Percentiles rank a stretch among this genome's conserved stretches.
These are phyloP conservation scores for Acephala macrosclerotiorum DNA, from an alignment of 2,329 filamentous ascomycete genomes.

Conservation along the genomic window DNA sequence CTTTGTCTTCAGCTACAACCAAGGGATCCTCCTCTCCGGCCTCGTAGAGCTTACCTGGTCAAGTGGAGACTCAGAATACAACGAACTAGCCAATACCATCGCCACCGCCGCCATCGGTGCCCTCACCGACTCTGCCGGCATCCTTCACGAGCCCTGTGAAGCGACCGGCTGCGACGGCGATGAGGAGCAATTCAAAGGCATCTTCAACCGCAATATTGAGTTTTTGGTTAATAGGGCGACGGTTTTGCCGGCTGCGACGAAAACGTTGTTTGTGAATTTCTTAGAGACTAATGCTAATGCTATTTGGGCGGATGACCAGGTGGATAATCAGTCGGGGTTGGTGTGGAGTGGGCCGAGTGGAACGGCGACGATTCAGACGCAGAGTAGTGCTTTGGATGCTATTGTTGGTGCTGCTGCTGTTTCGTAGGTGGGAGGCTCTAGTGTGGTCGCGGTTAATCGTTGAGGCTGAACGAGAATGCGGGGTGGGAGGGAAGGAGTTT, in stretches of 20 bases:
- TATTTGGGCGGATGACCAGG: slow-evolving; percentile 68
- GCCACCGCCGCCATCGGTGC: slow-evolving; percentile 59
- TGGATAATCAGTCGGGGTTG: slow-evolving; percentile 62
- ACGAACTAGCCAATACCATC: slow-evolving; percentile 59
- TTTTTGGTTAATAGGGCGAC: slow-evolving; percentile 55
- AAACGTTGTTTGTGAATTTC: slow-evolving; percentile 58
- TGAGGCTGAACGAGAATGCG: background rate
- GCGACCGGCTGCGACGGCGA: slow-evolving; percentile 52
- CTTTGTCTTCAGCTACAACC: slow-evolving; percentile 61
- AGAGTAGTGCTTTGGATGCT: slow-evolving; percentile 71
- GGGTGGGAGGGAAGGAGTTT: background rate
- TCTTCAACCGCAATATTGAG: slow-evolving; percentile 71
- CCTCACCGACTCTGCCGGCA: slow-evolving; percentile 52
- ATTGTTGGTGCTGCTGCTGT: slow-evolving; percentile 63
- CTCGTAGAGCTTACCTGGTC: slow-evolving; percentile 63
- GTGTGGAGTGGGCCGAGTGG: slow-evolving; percentile 70
- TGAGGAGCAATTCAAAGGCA: slow-evolving; percentile 74
- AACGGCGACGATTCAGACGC: slow-evolving; percentile 63
- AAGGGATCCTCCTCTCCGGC: slow-evolving; percentile 66
- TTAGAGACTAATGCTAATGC: slow-evolving; percentile 68
- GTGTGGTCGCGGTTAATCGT: background rate
- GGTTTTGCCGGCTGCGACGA: slow-evolving; percentile 50
- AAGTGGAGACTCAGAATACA: slow-evolving; percentile 49
- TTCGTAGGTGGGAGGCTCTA: slow-evolving; percentile 18
- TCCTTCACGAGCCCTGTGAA: slow-evolving; percentile 63